Conservation (phyloP, 2,329 filamentous ascomycete species). For the Herpotrichia juniperi region DNA sequence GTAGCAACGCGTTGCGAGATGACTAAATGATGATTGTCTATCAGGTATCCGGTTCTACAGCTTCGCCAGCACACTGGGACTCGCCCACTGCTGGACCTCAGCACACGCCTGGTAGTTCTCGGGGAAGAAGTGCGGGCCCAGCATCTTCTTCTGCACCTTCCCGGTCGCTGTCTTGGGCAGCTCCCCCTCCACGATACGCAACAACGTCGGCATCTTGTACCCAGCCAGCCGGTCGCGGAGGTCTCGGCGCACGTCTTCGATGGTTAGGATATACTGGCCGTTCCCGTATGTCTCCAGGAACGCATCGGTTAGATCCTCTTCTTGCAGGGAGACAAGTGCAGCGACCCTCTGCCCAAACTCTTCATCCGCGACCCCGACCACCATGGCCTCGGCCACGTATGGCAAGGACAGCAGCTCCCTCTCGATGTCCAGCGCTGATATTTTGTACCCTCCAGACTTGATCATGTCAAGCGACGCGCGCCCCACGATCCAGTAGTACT, state of each 20-base stretch:
- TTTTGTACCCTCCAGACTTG: conserved; percentile 63
- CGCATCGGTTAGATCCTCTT: conserved; percentile 32
- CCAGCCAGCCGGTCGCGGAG: conserved; percentile 52
- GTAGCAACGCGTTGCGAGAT: background rate
- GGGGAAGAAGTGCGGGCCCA: conserved; percentile 50
- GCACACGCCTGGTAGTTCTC: conserved; percentile 19
- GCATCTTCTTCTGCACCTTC: conserved; percentile 58
- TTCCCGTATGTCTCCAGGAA: conserved; percentile 22
- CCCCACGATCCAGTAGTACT: conserved; percentile 60
- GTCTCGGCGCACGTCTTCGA: conserved; percentile 52
- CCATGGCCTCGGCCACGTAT: conserved; percentile 58
- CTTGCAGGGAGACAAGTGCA: conserved; percentile 55
- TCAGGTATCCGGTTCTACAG: conserved; percentile 13
- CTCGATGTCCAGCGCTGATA: conserved; percentile 61
- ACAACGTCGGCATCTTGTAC: conserved; percentile 57
- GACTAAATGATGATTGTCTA: background rate
- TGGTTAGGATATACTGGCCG: conserved; percentile 33
- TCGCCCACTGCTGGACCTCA: conserved; percentile 39
- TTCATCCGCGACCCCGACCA: conserved; percentile 59
- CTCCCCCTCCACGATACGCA: conserved; percentile 52
- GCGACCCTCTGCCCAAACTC: conserved; percentile 63
- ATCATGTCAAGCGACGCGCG: conserved; percentile 61
- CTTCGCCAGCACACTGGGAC: conserved; percentile 25
- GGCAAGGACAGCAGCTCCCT: conserved; percentile 57
- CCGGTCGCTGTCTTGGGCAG: conserved; percentile 56